These are phyloP conservation scores for Selenicereus undatus DNA, from an alignment of 148 eudicot species.

Conservation along the genomic window DNA sequence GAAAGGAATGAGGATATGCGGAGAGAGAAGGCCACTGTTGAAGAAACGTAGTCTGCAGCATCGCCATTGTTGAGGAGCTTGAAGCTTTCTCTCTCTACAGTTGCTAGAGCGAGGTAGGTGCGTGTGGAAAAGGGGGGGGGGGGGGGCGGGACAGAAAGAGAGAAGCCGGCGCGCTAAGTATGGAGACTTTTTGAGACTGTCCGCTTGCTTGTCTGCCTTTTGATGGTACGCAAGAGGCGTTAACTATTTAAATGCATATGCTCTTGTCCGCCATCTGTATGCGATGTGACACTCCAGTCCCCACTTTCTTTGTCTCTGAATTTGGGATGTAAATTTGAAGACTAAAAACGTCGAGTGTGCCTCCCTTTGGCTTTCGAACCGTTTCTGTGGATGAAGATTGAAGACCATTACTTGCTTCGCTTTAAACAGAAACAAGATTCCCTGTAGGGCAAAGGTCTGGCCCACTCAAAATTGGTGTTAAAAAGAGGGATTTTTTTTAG, in stretches of 20 bases:
- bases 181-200: neutral
- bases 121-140: neutral
- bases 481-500: no score
- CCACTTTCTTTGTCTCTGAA: neutral
- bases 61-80: slow-evolving; percentile 25
- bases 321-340: neutral
- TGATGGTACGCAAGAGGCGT: neutral
- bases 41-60: slow-evolving; percentile 33
- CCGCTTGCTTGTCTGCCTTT: neutral
- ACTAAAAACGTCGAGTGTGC: neutral
- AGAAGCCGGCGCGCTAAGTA: neutral
- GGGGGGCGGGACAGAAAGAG: neutral
- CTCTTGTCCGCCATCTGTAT: neutral
- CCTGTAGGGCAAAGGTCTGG: neutral
- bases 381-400: neutral
- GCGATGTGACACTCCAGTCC: neutral
- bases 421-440: neutral
- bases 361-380: no score
- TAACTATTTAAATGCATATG: neutral
- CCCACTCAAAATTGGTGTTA: neutral
- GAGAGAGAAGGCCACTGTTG: slow-evolving; percentile 36
- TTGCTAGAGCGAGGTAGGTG: neutral
- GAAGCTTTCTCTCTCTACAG: neutral
- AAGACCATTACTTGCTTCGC: neutral
- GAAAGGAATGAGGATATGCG: slow-evolving; percentile 8